Evolutionary conservation across 176 grass and related monocot species (phyloP), one percentile per base, ranked within the genome.

Genomic region (Aechmea fasciata): DNA sequence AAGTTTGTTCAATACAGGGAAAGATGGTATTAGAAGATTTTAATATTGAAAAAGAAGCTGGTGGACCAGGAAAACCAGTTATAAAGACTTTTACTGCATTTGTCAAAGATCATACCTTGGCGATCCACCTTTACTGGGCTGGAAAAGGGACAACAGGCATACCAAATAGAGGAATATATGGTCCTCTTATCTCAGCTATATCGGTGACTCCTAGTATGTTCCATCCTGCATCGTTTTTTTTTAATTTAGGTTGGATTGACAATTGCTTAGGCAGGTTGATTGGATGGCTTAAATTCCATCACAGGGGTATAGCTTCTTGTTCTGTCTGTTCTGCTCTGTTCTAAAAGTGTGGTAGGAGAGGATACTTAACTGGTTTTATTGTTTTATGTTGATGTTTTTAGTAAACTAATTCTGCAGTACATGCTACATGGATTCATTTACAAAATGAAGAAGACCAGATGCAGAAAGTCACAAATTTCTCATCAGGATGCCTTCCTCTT

Each of bases 181-280:
- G 89, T 25, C 93, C 93, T 69, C 47, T 97, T 20, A 82, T 97
- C 89, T 97, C 93, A 86, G 93, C 93, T 83, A 90, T 97, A 75
- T 92, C 93, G 75, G 79, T 92, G 75, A 81, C 65, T 72, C 86
- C 89, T 80, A 92, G 89, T 97, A 83, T 77, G 86, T 77, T 77
- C 52, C 50, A 47, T 52, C 65, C 82, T 14, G 17, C 51, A 14
- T 52, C 67, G 66, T 69, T 3, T 13, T 49, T 13, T 49, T 50
- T 10, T 20, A 22, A 13, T 13, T 67, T 14, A 15, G 29, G 65
- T 63, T 17, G 54, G 54, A 59, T 59, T 57, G 4, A 57, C 15
- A 17, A 7, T 59, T 17, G 54, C n/a, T 18, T 59, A 59, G 54
- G 14, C 54, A 17, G 19, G 33, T 41, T 5, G 33, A 41, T 41